These are phyloP conservation scores for Euphorbia tirucalli DNA, from an alignment of 345 rosid genomes.

Conservation along the genomic window DNA sequence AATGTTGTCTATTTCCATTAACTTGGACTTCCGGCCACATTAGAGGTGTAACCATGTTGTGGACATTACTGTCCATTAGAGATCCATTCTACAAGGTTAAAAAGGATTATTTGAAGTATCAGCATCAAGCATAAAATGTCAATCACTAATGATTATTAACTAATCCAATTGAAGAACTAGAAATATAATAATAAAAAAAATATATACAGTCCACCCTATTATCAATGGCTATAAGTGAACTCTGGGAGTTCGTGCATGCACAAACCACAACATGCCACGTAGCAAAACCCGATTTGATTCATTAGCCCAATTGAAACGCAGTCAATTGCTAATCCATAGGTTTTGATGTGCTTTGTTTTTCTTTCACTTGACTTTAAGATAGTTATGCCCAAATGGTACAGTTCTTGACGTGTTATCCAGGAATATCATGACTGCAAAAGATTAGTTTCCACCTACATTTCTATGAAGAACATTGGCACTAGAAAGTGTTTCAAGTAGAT, in stretches of 20 bases:
- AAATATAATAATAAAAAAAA: too few relatives aligned
- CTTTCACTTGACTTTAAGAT: too few relatives aligned
- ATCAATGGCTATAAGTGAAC: neutral
- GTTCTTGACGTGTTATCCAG: neutral
- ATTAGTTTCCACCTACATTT: too few relatives aligned
- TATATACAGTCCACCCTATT: neutral
- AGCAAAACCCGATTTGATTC: neutral
- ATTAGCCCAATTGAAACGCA: neutral
- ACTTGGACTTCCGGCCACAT: constrained; percentile 64
- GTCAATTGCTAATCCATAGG: neutral
- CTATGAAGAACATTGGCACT: constrained; percentile 4
- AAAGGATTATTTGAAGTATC: constrained; percentile 2
- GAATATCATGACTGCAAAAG: too few relatives aligned
- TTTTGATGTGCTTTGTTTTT: neutral
- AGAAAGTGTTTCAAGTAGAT: constrained; percentile 8
- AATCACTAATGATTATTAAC: neutral
- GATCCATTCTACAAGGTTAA: constrained; percentile 53
- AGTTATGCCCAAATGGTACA: too few relatives aligned
- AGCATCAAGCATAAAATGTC: neutral
- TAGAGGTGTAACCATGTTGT: constrained; percentile 54
- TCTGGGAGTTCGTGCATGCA: neutral
- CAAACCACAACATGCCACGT: neutral
- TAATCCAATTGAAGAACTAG: neutral
- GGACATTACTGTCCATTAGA: constrained; percentile 57
- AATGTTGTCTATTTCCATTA: constrained; percentile 56